phyloP scores from a whole-genome alignment of 2,329 filamentous ascomycete genomes.

The Tolypocladium nubicola region DNA sequence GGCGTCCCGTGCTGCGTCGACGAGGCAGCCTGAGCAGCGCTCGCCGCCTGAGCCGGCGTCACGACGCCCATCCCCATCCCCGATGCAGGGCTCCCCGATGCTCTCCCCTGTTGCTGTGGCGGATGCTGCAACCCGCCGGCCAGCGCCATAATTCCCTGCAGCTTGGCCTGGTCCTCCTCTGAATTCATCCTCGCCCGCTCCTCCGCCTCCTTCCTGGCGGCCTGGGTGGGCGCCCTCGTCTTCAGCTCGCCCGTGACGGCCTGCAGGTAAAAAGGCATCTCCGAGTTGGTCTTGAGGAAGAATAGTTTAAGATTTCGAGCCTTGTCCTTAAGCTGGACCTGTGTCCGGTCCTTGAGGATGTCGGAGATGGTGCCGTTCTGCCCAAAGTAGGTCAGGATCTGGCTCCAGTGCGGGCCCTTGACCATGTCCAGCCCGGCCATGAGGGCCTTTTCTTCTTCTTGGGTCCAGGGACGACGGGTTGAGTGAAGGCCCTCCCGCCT shows the following conservation, averaged over 20 bases:
- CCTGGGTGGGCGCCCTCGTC: conserved; percentile 67
- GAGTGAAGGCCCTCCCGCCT: conserved; percentile 47
- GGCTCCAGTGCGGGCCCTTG: conserved; percentile 86
- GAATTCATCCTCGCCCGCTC: conserved; percentile 47
- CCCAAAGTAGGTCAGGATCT: conserved; percentile 78
- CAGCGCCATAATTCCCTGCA: conserved; percentile 50
- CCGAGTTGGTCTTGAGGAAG: conserved; percentile 83
- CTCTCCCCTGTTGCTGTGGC: conserved; percentile 13
- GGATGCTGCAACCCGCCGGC: conserved; percentile 40
- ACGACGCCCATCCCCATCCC: conserved; percentile 18
- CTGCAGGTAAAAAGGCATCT: conserved; percentile 80
- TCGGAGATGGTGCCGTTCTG: conserved; percentile 69
- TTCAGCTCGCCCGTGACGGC: conserved; percentile 85
- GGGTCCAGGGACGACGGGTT: conserved; percentile 71
- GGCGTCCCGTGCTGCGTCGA: conserved; percentile 7
- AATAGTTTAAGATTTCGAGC: conserved; percentile 83
- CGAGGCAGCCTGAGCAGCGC: conserved; percentile 11
- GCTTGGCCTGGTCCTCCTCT: conserved; percentile 48
- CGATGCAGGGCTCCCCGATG: conserved; percentile 11
- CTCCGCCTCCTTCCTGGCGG: conserved; percentile 58
- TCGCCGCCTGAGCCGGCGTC: conserved; percentile 21
- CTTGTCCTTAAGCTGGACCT: conserved; percentile 89
- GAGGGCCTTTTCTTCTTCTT: conserved; percentile 80
- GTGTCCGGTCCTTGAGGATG: conserved; percentile 77
- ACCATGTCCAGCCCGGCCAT: conserved; percentile 84